Percentiles rank a stretch among this genome's conserved stretches.
These are phyloP conservation scores for Rhamnella rubrinervis DNA, from an alignment of 331 rosid species.

Conservation along the genomic window DNA sequence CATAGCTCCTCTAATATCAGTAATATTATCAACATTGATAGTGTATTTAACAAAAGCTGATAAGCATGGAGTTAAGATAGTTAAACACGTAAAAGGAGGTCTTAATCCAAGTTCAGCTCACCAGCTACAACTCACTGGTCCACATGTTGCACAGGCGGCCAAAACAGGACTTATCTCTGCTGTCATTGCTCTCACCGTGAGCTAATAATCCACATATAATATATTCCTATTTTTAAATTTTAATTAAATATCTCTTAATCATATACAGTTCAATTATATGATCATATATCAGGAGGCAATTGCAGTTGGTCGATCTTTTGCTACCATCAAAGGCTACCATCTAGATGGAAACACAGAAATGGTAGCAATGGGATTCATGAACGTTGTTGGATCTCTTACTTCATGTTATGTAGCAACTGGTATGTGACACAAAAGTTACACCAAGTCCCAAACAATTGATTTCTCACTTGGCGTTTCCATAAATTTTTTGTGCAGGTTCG, in stretches of 20 bases:
- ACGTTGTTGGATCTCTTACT: slow-evolving; percentile 44
- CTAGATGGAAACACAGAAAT: slow-evolving; percentile 55
- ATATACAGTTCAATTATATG: not conserved
- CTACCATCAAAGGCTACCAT: slow-evolving; percentile 45
- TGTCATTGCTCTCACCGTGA: slow-evolving; percentile 48
- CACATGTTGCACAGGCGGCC: slow-evolving; percentile 40
- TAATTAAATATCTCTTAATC: not conserved
- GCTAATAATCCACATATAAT: not conserved
- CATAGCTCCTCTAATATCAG: slow-evolving; percentile 43
- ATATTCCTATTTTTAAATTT: no score
- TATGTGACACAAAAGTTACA: not conserved
- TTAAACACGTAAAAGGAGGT: slow-evolving; percentile 40
- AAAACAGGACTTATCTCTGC: slow-evolving; percentile 44
- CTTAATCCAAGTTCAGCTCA: slow-evolving; percentile 40
- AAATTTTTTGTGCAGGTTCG: slow-evolving; percentile 29
- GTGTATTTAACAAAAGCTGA: slow-evolving; percentile 45
- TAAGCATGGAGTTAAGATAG: slow-evolving; percentile 46
- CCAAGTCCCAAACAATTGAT: not conserved
- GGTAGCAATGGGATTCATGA: slow-evolving; percentile 52
- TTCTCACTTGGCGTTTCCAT: not conserved
- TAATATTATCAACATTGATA: slow-evolving; percentile 41
- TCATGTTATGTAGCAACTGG: slow-evolving; percentile 50
- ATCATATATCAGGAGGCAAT: slow-evolving; percentile 37
- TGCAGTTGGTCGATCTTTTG: slow-evolving; percentile 50
- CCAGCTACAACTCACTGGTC: slow-evolving; percentile 37